A percentile compares a stretch with the other conserved stretches of the same genome.
These are phyloP conservation scores for Pseudevernia furfuracea DNA, from an alignment of 495 filamentous ascomycete genomes.

Conservation along the genomic window DNA sequence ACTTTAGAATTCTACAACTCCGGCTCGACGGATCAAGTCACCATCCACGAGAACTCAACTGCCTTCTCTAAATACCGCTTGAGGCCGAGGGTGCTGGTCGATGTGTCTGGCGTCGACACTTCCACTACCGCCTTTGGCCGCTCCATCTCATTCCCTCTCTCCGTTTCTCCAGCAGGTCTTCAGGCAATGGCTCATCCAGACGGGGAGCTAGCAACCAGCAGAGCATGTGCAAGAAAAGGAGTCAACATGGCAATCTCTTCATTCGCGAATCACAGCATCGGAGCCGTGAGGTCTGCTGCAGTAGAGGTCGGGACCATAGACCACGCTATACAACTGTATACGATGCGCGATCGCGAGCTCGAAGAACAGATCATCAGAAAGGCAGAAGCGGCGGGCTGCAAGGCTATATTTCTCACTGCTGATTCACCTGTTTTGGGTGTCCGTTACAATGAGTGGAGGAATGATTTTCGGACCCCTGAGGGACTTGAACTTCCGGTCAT, in stretches of 20 bases:
- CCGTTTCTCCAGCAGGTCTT: conserved; percentile 37
- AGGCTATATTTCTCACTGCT: conserved; percentile 35
- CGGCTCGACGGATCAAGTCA: conserved; percentile 40
- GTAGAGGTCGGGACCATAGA: conserved; percentile 25
- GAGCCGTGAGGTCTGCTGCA: conserved; percentile 30
- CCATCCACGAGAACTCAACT: conserved; percentile 38
- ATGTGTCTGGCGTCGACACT: conserved; percentile 43
- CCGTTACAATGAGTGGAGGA: conserved; percentile 38
- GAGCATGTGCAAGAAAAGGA: conserved; percentile 35
- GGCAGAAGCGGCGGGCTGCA: conserved; percentile 27
- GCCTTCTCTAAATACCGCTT: conserved; percentile 42
- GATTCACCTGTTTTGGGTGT: conserved; percentile 33
- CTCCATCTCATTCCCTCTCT: conserved; percentile 34
- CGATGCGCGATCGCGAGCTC: conserved; percentile 32
- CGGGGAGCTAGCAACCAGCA: conserved; percentile 42
- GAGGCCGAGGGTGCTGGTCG: conserved; percentile 42
- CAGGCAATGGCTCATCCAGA: conserved; percentile 43
- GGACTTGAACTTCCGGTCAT: conserved; percentile 34
- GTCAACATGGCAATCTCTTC: conserved; percentile 39
- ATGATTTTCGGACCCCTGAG: conserved; percentile 33
- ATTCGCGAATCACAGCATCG: conserved; percentile 34
- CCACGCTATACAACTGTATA: conserved; percentile 39
- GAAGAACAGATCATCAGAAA: conserved; percentile 9
- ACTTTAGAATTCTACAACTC: conserved; percentile 42
- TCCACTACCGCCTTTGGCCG: conserved; percentile 37